phyloP scores from a whole-genome alignment of 2,329 filamentous ascomycete genomes.

The Metarhizium album region DNA sequence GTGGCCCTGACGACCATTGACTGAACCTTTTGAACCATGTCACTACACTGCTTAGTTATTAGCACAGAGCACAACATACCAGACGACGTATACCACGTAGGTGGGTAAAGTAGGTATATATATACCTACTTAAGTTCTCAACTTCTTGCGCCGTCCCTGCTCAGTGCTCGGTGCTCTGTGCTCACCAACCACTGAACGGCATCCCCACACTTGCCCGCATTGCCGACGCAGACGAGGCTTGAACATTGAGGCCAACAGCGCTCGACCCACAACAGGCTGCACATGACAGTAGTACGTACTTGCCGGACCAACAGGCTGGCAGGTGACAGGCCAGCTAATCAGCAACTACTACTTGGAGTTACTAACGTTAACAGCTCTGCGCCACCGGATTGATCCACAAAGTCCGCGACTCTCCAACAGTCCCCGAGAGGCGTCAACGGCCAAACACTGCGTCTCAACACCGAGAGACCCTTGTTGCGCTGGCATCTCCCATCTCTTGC shows the following conservation, averaged over 20 bases:
- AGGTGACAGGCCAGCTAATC: too few relatives aligned
- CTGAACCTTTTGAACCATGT: neutral
- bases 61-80: too few relatives aligned
- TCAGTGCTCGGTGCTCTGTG: too few relatives aligned
- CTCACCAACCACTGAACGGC: neutral
- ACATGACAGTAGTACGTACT: too few relatives aligned
- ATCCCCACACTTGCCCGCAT: neutral
- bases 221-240: neutral
- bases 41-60: too few relatives aligned
- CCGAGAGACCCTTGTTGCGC: slow-evolving; percentile 2
- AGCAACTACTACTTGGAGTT: too few relatives aligned
- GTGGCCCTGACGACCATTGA: neutral
- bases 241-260: neutral
- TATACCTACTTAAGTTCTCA: too few relatives aligned
- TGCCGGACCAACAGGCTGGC: neutral
- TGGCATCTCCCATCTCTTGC: neutral
- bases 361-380: too few relatives aligned
- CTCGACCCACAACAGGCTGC: too few relatives aligned
- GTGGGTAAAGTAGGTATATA: too few relatives aligned
- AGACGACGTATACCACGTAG: too few relatives aligned
- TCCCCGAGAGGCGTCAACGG: neutral
- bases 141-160: too few relatives aligned
- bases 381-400: neutral
- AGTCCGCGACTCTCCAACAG: neutral
- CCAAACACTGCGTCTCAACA: neutral